Evolutionary conservation across 805 yeast genomes (phyloP), one percentile per base, ranked within the genome.

Genomic region (Wickerhamomyces sydowiorum): DNA sequence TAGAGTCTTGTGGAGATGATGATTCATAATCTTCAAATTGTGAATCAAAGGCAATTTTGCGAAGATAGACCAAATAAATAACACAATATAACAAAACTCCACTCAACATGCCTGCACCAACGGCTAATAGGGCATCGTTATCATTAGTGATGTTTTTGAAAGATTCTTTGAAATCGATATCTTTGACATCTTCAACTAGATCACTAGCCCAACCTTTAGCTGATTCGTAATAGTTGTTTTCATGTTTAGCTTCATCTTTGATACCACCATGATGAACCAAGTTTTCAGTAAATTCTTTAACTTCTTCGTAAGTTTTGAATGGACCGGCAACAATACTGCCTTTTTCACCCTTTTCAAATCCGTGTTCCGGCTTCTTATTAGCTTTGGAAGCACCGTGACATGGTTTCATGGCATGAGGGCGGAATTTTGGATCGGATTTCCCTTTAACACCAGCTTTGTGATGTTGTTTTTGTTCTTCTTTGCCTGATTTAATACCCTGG

Each of bases 161-260:
- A 12, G 53, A 44, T 36, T 49, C 43, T 25, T 39, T 37, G 39
- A 42, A 47, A 37, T 50, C 44, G 31, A 50, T 44, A 28, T 32
- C n/a, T 21, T 34, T 21, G 15, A 49, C 47, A 10, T 45, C 52
- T n/a, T 45, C 24, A 37, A 42, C 45, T 15, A 50, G 21, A 28
- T 22, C 51, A 18, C 42, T 34, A 28, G 44, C 32, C 46, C 44
- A 47, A 15, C 33, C 33, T 30, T 44, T 40, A 12, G 37, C 7
- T 20, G 41, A 25, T 28, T 45, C 38, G 5, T n/a, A 19, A 20
- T 32, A 32, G 15, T 32, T 9, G 15, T 4, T 5, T 19, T 20
- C 24, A 19, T 18, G 25, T 18, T 31, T 25, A 18, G 2, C 9
- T 18, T 38, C 27, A 10, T 18, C 20, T 13, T 37, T 19, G 9